Percentiles rank a stretch among this genome's conserved stretches.
phyloP scores from a whole-genome alignment of 306 rosid species.

The Comarum palustre region DNA sequence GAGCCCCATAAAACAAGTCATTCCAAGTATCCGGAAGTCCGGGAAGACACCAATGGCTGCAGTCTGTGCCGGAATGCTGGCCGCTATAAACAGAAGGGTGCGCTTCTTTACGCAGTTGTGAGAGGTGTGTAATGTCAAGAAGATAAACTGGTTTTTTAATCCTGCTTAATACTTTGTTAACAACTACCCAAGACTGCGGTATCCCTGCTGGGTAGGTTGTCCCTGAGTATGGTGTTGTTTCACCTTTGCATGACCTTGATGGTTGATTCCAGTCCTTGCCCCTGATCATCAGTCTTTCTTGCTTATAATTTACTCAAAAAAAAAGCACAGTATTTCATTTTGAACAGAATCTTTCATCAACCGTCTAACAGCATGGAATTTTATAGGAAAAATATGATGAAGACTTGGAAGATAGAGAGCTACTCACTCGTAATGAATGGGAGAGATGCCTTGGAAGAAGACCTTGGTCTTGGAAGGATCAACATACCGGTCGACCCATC shows the following conservation, averaged over 20 bases:
- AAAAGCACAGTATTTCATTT: background rate
- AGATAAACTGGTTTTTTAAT: constrained; percentile 64
- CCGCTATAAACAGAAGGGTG: constrained; percentile 76
- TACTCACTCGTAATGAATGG: constrained; percentile 79
- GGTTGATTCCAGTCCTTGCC: constrained; percentile 90
- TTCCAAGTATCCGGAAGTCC: constrained; percentile 98
- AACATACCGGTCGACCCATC: constrained; percentile 66
- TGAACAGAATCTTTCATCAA: background rate
- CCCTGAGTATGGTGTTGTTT: constrained; percentile 62
- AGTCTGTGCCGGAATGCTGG: constrained; percentile 46
- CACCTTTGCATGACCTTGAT: constrained; percentile 60
- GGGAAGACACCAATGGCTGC: constrained; percentile 99
- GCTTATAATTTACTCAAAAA: background rate
- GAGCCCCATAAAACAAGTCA: constrained; percentile 60
- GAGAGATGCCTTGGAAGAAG: constrained; percentile 91
- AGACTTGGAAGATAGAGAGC: background rate
- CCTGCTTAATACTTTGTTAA: constrained; percentile 67
- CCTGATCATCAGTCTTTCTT: constrained; percentile 35
- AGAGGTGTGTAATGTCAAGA: constrained; percentile 68
- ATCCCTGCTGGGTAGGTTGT: constrained; percentile 77
- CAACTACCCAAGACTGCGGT: constrained; percentile 76
- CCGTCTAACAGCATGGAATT: background rate
- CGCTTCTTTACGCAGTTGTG: constrained; percentile 81
- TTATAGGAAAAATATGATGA: background rate
- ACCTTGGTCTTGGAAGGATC: constrained; percentile 72